phyloP scores from a whole-genome alignment of 1,284 basidiomycete genomes.

The Termitomyces sp. region DNA sequence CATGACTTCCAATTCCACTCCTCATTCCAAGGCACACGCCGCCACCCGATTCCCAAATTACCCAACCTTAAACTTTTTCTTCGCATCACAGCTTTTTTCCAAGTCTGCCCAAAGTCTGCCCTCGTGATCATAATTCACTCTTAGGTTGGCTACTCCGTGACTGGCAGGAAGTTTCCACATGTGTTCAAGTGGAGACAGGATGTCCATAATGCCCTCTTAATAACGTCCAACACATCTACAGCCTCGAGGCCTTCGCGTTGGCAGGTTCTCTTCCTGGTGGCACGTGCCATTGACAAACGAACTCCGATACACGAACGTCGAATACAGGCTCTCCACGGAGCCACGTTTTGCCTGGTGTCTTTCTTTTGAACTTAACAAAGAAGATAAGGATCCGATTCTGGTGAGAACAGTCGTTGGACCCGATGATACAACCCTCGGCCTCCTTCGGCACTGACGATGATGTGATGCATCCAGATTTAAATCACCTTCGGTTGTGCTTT shows the following conservation, averaged over 20 bases:
- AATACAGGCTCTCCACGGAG: background rate
- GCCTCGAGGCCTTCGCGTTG: background rate
- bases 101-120: too few relatives aligned
- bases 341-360: background rate
- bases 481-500: background rate
- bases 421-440: background rate
- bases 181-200: too few relatives aligned
- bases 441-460: background rate
- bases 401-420: background rate
- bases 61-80: too few relatives aligned
- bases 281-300: background rate
- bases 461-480: background rate
- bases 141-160: too few relatives aligned
- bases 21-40: too few relatives aligned
- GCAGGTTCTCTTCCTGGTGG: background rate
- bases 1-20: too few relatives aligned
- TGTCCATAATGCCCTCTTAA: too few relatives aligned
- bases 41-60: too few relatives aligned
- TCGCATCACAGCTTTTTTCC: too few relatives aligned
- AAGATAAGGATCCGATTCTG: background rate
- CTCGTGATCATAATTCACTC: too few relatives aligned
- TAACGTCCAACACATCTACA: too few relatives aligned
- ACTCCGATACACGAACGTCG: background rate
- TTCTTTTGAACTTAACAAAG: background rate
- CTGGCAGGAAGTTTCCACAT: too few relatives aligned